Conservation (phyloP, 202 grass and related monocot genomes). For the Schoenoplectus tabernaemontani region DNA sequence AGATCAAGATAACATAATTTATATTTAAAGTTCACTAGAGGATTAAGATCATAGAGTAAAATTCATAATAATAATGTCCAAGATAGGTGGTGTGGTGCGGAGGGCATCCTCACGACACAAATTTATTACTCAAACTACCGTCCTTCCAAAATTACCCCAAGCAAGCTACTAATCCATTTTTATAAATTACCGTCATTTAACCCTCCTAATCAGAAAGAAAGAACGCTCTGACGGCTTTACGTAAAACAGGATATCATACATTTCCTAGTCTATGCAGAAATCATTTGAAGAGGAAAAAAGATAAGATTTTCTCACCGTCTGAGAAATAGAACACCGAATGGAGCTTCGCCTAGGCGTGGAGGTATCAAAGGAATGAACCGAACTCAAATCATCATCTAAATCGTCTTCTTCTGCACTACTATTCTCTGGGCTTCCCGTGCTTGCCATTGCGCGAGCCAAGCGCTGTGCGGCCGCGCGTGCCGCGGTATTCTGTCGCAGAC, state of each 20-base stretch:
- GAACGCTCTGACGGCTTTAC: background rate
- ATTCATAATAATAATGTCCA: too few relatives aligned
- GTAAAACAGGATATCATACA: background rate
- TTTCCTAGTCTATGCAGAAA: too few relatives aligned
- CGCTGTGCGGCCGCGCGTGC: conserved; percentile 76
- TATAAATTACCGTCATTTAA: background rate
- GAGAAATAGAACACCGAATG: conserved; percentile 15
- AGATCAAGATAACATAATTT: too few relatives aligned
- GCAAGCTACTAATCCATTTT: background rate
- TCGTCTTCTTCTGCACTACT: conserved; percentile 25
- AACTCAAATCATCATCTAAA: conserved; percentile 18
- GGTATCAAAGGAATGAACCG: conserved; percentile 13
- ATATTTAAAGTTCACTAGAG: too few relatives aligned
- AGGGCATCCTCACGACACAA: background rate
- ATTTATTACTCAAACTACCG: background rate
- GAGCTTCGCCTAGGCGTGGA: conserved; percentile 26
- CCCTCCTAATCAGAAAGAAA: background rate
- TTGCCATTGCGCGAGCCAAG: conserved; percentile 80
- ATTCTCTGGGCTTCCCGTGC: conserved; percentile 21
- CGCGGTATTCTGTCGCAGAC: conserved; percentile 39
- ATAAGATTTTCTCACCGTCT: background rate
- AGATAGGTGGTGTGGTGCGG: background rate
- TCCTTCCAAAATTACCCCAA: background rate
- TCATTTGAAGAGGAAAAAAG: background rate
- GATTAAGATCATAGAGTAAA: too few relatives aligned